These are phyloP conservation scores for Cenococcum geophilum DNA, from an alignment of 495 filamentous ascomycete species.

Conservation along the genomic window DNA sequence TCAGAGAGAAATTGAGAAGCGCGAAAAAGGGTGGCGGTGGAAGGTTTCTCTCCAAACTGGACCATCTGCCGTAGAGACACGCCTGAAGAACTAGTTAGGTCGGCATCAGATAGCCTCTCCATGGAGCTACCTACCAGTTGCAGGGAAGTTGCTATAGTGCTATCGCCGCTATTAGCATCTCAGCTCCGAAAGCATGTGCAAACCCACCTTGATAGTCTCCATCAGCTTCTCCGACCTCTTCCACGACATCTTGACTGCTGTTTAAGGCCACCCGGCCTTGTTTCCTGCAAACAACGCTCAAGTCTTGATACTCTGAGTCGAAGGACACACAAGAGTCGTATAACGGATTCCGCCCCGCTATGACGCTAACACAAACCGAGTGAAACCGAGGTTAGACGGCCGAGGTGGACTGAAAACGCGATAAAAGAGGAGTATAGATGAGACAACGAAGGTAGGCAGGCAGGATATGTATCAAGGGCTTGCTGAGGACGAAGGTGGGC, in stretches of 20 bases:
- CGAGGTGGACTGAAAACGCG: neutral
- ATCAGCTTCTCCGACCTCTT: conserved; percentile 83
- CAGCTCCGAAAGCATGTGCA: neutral
- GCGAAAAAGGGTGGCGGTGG: conserved; percentile 83
- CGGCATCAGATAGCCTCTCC: neutral
- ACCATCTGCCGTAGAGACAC: conserved; percentile 93
- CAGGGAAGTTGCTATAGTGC: conserved; percentile 94
- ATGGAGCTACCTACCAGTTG: conserved; percentile 66
- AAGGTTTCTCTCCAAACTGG: conserved; percentile 64
- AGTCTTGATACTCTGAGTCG: conserved; percentile 9
- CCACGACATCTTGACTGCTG: conserved; percentile 50
- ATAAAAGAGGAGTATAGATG: conserved; percentile 2
- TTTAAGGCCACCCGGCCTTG: conserved; percentile 27
- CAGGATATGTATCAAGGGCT: neutral
- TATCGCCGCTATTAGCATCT: conserved; percentile 13
- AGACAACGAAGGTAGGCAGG: conserved; percentile 2
- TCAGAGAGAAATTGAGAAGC: conserved; percentile 97
- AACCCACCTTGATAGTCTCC: conserved; percentile 76
- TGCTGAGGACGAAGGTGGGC: neutral
- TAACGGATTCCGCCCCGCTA: conserved; percentile 26
- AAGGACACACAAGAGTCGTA: conserved; percentile 7
- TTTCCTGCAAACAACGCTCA: conserved; percentile 15
- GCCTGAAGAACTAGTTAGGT: conserved; percentile 10
- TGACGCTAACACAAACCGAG: conserved; percentile 20
- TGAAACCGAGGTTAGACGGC: conserved; percentile 5